These are phyloP conservation scores for Gremmenia infestans DNA, from an alignment of 2,329 filamentous ascomycete species.

Conservation along the genomic window DNA sequence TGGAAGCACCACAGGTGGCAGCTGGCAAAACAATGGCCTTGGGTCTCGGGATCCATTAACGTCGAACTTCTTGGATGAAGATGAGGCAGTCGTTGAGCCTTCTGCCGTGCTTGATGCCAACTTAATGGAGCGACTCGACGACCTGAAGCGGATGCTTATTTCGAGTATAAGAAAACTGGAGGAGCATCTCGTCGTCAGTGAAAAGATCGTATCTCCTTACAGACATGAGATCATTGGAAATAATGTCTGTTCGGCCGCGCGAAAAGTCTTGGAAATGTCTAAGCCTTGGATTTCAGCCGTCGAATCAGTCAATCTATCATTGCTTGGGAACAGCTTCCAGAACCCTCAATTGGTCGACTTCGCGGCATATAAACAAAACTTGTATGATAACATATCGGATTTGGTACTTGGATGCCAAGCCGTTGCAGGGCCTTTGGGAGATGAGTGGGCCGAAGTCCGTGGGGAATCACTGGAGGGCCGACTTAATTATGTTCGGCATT, in stretches of 20 bases:
- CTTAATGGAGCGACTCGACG: conserved; percentile 77
- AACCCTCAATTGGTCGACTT: conserved; percentile 86
- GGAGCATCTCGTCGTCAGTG: conserved; percentile 69
- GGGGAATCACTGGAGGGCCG: conserved; percentile 86
- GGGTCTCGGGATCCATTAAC: conserved; percentile 65
- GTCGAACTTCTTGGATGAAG: conserved; percentile 81
- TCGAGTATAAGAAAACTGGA: conserved; percentile 82
- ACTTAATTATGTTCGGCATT: conserved; percentile 71
- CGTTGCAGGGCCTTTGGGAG: conserved; percentile 83
- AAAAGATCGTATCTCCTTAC: conserved; percentile 75
- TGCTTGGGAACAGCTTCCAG: conserved; percentile 71
- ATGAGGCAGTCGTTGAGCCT: conserved; percentile 68
- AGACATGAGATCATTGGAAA: conserved; percentile 79
- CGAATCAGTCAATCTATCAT: conserved; percentile 85
- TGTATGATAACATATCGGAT: conserved; percentile 91
- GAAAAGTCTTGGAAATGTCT: conserved; percentile 81
- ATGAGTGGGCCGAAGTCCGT: conserved; percentile 93
- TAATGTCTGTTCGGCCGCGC: conserved; percentile 71
- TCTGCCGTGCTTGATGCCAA: conserved; percentile 69
- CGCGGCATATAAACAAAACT: conserved; percentile 81
- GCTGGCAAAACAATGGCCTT: conserved; percentile 73
- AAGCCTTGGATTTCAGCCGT: conserved; percentile 85
- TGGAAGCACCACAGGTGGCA: conserved; percentile 76
- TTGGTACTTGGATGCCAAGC: conserved; percentile 82
- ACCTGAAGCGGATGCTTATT: conserved; percentile 79